A percentile compares a stretch with the other conserved stretches of the same genome.
These are phyloP conservation scores for Petunia secreta DNA, from an alignment of 257 asterid genomes.

Conservation along the genomic window DNA sequence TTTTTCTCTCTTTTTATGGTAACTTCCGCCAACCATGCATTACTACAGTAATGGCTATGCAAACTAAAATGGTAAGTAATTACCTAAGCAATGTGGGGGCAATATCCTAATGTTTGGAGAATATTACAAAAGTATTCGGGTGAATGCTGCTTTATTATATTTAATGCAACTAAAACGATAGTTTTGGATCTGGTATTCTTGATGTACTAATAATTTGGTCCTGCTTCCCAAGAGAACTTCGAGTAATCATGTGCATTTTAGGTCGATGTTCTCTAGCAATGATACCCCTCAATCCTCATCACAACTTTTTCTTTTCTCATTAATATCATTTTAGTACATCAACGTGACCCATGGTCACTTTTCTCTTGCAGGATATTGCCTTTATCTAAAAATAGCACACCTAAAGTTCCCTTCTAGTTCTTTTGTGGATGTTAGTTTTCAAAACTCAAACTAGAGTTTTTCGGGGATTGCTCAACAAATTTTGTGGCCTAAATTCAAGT, in stretches of 20 bases:
- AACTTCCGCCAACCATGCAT: too few relatives aligned
- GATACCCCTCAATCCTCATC: conserved; percentile 27
- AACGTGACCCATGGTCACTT: not conserved
- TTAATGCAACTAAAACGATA: not conserved
- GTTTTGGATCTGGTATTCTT: conserved; percentile 19
- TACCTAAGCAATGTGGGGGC: conserved; percentile 8
- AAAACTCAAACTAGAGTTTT: too few relatives aligned
- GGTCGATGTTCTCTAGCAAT: conserved; percentile 27
- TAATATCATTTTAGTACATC: not conserved
- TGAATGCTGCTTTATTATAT: not conserved
- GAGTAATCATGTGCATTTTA: conserved; percentile 28
- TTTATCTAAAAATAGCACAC: not conserved
- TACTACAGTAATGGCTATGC: not conserved
- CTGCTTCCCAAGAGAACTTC: conserved; percentile 11
- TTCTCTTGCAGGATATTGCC: not conserved
- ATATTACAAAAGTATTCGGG: not conserved
- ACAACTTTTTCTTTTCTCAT: not conserved
- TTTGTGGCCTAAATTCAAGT: too few relatives aligned
- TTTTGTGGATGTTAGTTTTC: too few relatives aligned
- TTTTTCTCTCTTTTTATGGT: too few relatives aligned
- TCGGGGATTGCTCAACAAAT: too few relatives aligned
- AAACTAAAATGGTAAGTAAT: not conserved
- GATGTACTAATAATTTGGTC: conserved; percentile 18
- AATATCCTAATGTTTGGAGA: not conserved
- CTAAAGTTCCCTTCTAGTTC: not conserved